Conservation (phyloP, 2,329 filamentous ascomycete genomes). For the Chaetomium olivaceum region DNA sequence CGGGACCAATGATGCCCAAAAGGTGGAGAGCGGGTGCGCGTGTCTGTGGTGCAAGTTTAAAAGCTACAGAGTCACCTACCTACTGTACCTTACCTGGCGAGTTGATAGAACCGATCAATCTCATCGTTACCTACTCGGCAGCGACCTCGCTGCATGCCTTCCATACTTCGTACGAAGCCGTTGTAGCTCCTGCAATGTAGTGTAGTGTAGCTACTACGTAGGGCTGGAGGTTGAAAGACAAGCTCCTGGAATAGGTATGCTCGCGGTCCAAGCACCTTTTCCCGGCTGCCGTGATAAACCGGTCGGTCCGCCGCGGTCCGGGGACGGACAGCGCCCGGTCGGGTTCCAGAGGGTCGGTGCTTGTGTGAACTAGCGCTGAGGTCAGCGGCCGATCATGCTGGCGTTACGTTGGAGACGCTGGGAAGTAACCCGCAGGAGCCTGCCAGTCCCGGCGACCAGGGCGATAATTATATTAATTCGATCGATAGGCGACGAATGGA, state of each 20-base stretch:
- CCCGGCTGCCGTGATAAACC: neutral
- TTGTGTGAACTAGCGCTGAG: neutral
- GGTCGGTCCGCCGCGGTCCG: neutral
- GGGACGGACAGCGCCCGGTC: neutral
- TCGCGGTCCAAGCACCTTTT: neutral
- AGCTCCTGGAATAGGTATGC: neutral
- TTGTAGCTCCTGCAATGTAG: too few species aligned
- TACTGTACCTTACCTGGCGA: neutral
- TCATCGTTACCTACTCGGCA: neutral
- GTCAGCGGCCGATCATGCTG: neutral
- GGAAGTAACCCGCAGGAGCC: neutral
- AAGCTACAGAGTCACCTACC: neutral
- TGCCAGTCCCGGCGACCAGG: too few species aligned
- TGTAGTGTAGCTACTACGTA: too few species aligned
- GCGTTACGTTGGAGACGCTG: neutral
- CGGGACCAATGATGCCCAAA: slow-evolving; percentile 24
- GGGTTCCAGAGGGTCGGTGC: neutral
- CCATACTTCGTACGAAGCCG: neutral
- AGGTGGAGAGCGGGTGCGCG: slow-evolving; percentile 27
- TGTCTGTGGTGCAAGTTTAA: neutral
- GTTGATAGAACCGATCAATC: neutral
- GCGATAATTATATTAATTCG: neutral
- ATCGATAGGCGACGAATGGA: neutral
- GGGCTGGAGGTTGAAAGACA: neutral
- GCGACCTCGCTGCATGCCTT: neutral